Percentiles rank a stretch among this genome's conserved stretches.
phyloP scores from a whole-genome alignment of 192 early-diverging fungal species.

The Coemansia guatemalensis region DNA sequence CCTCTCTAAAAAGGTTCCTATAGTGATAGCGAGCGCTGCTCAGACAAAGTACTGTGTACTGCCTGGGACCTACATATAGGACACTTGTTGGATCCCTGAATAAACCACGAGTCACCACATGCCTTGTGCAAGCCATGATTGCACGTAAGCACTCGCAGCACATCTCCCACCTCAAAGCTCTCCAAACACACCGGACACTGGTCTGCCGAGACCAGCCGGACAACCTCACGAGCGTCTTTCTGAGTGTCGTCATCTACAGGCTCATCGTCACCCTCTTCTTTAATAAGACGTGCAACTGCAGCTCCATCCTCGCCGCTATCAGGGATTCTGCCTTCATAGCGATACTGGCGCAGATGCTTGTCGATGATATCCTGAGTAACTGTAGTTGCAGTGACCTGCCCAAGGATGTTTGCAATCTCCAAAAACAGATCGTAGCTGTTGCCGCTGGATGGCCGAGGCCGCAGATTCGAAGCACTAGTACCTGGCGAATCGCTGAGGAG shows the following conservation, averaged over 20 bases:
- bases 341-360: conserved; percentile 30
- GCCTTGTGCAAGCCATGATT: conserved; percentile 36
- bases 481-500: conserved; percentile 7
- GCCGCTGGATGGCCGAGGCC: not conserved
- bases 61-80: conserved; percentile 46
- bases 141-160: conserved; percentile 39
- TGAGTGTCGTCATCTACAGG: not conserved
- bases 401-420: conserved; percentile 47
- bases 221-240: not conserved
- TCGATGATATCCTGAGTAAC: conserved; percentile 45
- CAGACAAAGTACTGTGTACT: conserved; percentile 5
- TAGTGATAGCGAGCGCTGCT: not conserved
- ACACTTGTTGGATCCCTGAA: conserved; percentile 47
- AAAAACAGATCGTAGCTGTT: conserved; percentile 48
- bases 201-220: conserved; percentile 37
- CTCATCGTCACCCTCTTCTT: not conserved
- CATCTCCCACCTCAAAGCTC: conserved; percentile 28
- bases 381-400: conserved; percentile 26
- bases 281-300: conserved; percentile 13
- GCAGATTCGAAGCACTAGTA: not conserved
- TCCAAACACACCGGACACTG: conserved; percentile 51
- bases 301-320: not conserved
- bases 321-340: conserved; percentile 8
- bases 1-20: not conserved
- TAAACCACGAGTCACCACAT: conserved; percentile 53